Evolutionary conservation across 2,329 filamentous ascomycete species (phyloP), one percentile per base, ranked within the genome.

Genomic region (Pseudomassariella vexata): DNA sequence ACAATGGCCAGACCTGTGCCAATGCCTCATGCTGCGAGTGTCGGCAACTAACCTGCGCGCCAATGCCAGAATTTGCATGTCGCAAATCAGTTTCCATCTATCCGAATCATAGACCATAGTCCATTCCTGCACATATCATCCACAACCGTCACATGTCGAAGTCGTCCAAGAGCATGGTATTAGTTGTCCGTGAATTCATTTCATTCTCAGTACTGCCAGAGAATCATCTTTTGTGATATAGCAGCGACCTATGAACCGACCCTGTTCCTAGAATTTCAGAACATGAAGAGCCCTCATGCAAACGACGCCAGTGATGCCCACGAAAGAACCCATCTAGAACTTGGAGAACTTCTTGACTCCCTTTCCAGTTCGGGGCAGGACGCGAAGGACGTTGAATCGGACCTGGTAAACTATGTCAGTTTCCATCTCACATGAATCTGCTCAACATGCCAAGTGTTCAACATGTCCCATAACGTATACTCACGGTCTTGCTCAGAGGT

Each of bases 361-460:
- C 83, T 95, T 95, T 73, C 89, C 87, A 59, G 87, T 95, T 74
- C 89, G 82, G 71, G 90, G 90, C 60, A 96, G 85, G 59, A 98
- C 92, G 62, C 92, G 89, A 65, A 98, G 86, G 65, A 95, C 89
- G 77, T 98, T 98, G 86, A 98, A 98, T 65, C 92, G 92, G 63
- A 95, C 85, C 88, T 94, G 49, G 30, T 39, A 32, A 32, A 40
- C 22, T 29, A 21, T 21, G 33, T 35, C 18, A 35, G 33, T 23
- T 7, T 14, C 12, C 18, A 19, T 29, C 10, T 19, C 18, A 12
- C 8, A 18, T 6, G 6, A 17, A 29, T 29, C 27, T 14, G 10
- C 19, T 17, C 14, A 16, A 6, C 24, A 7, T 11, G 12, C 14
- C n/a, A 17, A 27, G 24, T 9, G 9, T 32, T n/a, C 30, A 17